Evolutionary conservation across 371 early-diverging fungal species (phyloP), one percentile per base, ranked within the genome.

Genomic region (Mortierella sp.): DNA sequence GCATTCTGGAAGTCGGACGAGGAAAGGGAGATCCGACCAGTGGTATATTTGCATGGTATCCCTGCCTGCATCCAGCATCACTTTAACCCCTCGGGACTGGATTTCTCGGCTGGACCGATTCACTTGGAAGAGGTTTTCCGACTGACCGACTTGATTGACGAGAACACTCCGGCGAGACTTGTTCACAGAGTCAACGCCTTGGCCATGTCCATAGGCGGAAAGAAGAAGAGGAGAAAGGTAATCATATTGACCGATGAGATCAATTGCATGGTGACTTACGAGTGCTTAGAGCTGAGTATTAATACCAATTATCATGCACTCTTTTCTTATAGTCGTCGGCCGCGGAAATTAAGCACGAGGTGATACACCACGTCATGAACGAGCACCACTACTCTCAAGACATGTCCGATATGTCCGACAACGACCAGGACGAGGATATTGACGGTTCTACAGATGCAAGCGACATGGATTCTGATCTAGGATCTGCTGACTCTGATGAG

Each of bases 21-120:
- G 26, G 83, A 83, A 48, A 70, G 69, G 45, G 79, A 83, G 61
- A 26, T 78, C 14, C 71, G 83, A 5, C 83, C 79, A 1, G 50
- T 72, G 26, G 83, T 83, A 1, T 55, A 74, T 41, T 64, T 83
- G 14, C 83, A 83, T 37, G 83, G 83, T 19, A 82, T 82, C 39
- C 83, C 83, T 2, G 83, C 83, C 13, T 78, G 78, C 48, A 83
- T 83, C 64, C 83, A 83, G 11, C 83, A 83, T 31, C 83, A 83
- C 31, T 83, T 83, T 43, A 83, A 76, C 39, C 83, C 83, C 10
- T 75, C 78, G 9, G 79, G 79, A 52, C 73, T 83, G 41, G 83
- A 83, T 47, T 83, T 83, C 47, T 78, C 83, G 9, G 72, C 64
- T 22, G 83, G 83, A 19, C 83, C 83, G 6, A 78, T 83, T 63